A percentile compares a stretch with the other conserved stretches of the same genome.
Conservation (phyloP, 225 moss, liverwort and hornwort genomes). For the Straminergon stramineum region DNA sequence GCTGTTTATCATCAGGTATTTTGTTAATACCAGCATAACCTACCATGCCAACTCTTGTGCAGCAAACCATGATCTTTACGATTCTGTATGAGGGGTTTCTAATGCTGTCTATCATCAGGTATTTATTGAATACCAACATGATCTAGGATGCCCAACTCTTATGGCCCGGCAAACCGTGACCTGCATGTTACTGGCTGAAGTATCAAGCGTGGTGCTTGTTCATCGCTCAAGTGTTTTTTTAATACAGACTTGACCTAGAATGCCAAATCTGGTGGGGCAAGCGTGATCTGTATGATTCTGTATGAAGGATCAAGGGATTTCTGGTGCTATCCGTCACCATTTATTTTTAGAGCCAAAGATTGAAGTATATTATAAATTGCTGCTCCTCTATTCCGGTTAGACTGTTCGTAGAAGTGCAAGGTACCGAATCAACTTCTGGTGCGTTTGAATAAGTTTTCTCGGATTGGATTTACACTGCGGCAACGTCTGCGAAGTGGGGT, state of each 20-base stretch:
- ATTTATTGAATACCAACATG: not conserved
- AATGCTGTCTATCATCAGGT: not conserved
- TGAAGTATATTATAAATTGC: not conserved
- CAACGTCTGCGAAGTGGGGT: conserved; percentile 35
- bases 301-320: not conserved
- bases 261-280: not conserved
- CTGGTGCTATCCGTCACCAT: not conserved
- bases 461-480: conserved; percentile 3
- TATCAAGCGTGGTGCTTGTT: not conserved
- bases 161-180: not conserved
- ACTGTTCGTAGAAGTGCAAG: not conserved
- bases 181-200: not conserved
- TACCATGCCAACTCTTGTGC: not conserved
- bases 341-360: not conserved
- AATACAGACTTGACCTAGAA: not conserved
- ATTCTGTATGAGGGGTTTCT: not conserved
- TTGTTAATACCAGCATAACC: not conserved
- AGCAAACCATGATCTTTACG: not conserved
- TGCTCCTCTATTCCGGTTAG: not conserved
- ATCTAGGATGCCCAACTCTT: not conserved
- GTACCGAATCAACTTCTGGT: not conserved
- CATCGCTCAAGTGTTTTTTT: not conserved
- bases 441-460: not conserved
- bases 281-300: not conserved
- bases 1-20: not conserved